Evolutionary conservation across 805 yeast species (phyloP).

Genomic region (Suhomyces sp.): DNA sequence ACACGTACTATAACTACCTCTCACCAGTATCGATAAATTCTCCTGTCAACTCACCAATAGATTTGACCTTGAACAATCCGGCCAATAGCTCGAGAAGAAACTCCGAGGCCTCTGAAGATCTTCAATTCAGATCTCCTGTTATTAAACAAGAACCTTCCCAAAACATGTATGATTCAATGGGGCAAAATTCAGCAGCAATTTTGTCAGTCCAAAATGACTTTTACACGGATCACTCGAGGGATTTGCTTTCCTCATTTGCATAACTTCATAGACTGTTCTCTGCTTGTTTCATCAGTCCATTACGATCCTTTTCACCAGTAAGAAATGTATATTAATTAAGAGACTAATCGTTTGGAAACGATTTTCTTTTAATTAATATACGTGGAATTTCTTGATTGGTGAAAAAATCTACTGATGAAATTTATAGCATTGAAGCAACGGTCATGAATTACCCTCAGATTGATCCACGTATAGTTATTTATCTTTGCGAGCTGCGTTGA

Average conservation of each 20-base stretch:
- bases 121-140: not conserved
- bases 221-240: not conserved
- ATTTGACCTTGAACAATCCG: constrained; percentile 27
- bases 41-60: constrained; percentile 38
- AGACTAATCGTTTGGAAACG: constrained; percentile 11
- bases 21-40: constrained; percentile 44
- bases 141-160: not conserved
- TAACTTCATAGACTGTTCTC: constrained; percentile 20
- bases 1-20: constrained; percentile 31
- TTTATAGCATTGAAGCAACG: constrained; percentile 37
- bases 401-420: constrained; percentile 6
- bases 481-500: not conserved
- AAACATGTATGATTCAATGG: constrained; percentile 29
- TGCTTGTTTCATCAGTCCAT: constrained; percentile 22
- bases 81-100: constrained; percentile 2
- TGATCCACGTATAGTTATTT: constrained; percentile 12
- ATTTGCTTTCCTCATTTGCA: not conserved
- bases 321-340: constrained; percentile 21
- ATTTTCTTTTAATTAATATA: constrained; percentile 18
- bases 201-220: constrained; percentile 21
- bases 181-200: constrained; percentile 49
- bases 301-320: not conserved
- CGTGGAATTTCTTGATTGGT: constrained; percentile 17
- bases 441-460: constrained; percentile 5
- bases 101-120: not conserved